These are phyloP conservation scores for Paraleonurus japonicus DNA, from an alignment of 257 asterid genomes.

Conservation along the genomic window DNA sequence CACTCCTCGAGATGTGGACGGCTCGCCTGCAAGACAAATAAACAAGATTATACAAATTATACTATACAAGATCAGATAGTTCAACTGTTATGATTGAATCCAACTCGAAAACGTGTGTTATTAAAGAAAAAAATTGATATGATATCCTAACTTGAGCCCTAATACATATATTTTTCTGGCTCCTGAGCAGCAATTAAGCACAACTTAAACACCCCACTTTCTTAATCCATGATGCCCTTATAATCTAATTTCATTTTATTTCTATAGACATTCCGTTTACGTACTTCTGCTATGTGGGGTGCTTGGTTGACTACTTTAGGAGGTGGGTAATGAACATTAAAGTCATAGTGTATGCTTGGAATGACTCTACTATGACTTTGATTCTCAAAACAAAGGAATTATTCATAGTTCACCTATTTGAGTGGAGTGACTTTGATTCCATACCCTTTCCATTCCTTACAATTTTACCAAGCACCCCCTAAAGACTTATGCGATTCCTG, in stretches of 20 bases:
- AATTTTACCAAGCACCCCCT: too few species aligned
- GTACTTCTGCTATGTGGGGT: background rate
- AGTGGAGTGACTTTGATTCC: too few species aligned
- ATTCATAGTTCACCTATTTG: too few species aligned
- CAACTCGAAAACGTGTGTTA: background rate
- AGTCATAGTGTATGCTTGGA: too few species aligned
- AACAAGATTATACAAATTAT: background rate
- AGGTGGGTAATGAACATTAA: too few species aligned
- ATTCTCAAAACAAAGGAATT: too few species aligned
- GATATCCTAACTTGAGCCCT: too few species aligned
- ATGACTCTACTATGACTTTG: too few species aligned
- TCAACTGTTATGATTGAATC: background rate
- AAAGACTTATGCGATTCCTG: background rate
- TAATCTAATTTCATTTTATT: background rate
- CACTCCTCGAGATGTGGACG: conserved; percentile 41
- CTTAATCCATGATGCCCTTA: background rate
- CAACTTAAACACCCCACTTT: background rate
- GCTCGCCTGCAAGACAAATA: conserved; percentile 37
- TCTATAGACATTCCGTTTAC: background rate
- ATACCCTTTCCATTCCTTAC: too few species aligned
- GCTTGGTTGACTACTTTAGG: too few species aligned
- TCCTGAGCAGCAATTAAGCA: background rate
- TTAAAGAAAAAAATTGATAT: too few species aligned
- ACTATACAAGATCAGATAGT: background rate
- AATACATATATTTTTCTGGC: too few species aligned